These are phyloP conservation scores for Saccharomycopsis sp. DNA, from an alignment of 805 yeast genomes.

Conservation along the genomic window DNA sequence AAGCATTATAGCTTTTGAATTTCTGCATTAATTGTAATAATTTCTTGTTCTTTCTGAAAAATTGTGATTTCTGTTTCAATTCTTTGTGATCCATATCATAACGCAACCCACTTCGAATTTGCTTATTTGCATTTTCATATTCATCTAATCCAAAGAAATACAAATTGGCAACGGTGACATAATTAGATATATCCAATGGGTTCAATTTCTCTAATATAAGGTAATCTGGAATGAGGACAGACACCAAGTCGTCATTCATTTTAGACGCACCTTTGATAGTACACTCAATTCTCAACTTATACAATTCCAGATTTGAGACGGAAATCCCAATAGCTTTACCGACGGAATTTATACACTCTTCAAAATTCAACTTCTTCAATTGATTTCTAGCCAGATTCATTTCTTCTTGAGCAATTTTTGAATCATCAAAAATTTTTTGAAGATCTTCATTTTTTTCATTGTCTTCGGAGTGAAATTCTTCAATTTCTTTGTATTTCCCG, in stretches of 20 bases:
- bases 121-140: slow-evolving; percentile 43
- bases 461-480: slow-evolving; percentile 6
- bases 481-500: slow-evolving; percentile 41
- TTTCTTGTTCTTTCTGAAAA: slow-evolving; percentile 29
- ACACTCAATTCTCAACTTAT: slow-evolving; percentile 16
- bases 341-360: slow-evolving; percentile 16
- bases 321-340: slow-evolving; percentile 13
- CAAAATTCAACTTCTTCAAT: slow-evolving; percentile 5
- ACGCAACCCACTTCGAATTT: slow-evolving; percentile 62
- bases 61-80: slow-evolving; percentile 46
- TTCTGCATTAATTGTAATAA: slow-evolving; percentile 36
- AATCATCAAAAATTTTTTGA: slow-evolving; percentile 21
- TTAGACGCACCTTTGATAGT: slow-evolving; percentile 12
- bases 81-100: slow-evolving; percentile 64
- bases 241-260: slow-evolving; percentile 10
- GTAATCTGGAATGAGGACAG: slow-evolving; percentile 16
- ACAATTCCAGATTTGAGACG: slow-evolving; percentile 10
- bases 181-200: slow-evolving; percentile 15
- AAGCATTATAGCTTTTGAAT: slow-evolving; percentile 37
- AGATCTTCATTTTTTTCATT: slow-evolving; percentile 17
- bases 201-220: slow-evolving; percentile 11
- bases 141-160: slow-evolving; percentile 47
- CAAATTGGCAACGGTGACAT: slow-evolving; percentile 28
- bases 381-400: background rate
- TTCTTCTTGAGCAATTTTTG: slow-evolving; percentile 11